Evolutionary conservation across 805 yeast species (phyloP), one percentile per base, ranked within the genome.

Genomic region (Henningerozyma blattae): DNA sequence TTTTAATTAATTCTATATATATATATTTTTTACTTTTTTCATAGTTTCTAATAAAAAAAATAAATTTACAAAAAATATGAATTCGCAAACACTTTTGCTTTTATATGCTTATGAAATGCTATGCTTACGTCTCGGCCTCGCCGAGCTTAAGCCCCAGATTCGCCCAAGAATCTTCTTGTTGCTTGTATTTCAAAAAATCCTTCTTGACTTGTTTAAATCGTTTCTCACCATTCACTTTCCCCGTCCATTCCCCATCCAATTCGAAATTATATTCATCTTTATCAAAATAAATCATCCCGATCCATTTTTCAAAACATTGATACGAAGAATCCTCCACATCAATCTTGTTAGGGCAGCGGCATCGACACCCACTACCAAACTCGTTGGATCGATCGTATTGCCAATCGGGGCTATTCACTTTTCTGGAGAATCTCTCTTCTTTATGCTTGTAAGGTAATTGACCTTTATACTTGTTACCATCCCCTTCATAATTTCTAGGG

Each of bases 331-430:
- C 70, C 52, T 77, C 89, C 32, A 74, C 62, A 38, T 77, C 87
- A 18, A 44, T 38, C 33, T 53, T 62, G n/a, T 49, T 48, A 2
- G 57, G 94, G 58, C 97, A 87, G 41, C 69, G 65, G 56, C 97
- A 87, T 27, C 95, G 62, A 54, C 97, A 87, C 1, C 96, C 95
- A 6, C 75, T 75, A 1, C 94, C 76, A 31, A 55, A 57, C 6
- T 51, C 56, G 15, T 44, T 51, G 1, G 53, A 55, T 9, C 43
- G 44, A 49, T 62, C 73, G 35, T 54, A 56, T 36, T 48, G 40
- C 16, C 27, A 34, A 38, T 43, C 17, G 46, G 51, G 46, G 6
- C 39, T 42, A 19, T 41, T 33, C 8, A 46, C 47, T 10, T 50
- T 46, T 24, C 45, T 35, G 6, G 27, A 5, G 24, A 35, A 34